Conservation (phyloP, 108 stramenopile genomes). For the Cylindrotheca closterium region DNA sequence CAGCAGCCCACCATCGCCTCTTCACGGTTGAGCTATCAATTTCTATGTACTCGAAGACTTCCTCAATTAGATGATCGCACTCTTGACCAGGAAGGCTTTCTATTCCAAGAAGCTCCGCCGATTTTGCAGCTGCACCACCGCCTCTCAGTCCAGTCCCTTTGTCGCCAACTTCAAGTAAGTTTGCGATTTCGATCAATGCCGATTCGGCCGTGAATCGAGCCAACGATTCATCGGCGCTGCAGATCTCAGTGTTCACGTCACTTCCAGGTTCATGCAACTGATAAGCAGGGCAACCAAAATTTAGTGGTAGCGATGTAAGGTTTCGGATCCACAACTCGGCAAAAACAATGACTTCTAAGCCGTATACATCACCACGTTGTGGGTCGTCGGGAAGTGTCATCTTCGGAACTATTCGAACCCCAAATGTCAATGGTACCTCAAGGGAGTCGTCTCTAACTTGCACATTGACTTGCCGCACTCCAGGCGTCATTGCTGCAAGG, state of each 20-base stretch:
- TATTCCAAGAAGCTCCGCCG: constrained; percentile 24
- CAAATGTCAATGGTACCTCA: constrained; percentile 51
- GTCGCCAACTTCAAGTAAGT: constrained; percentile 62
- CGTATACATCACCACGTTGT: constrained; percentile 16
- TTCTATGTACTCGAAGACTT: constrained; percentile 72
- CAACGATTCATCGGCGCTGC: constrained; percentile 21
- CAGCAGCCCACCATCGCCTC: constrained; percentile 70
- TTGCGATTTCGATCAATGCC: constrained; percentile 67
- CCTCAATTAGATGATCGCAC: constrained; percentile 39
- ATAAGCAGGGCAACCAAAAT: constrained; percentile 54
- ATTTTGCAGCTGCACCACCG: constrained; percentile 23
- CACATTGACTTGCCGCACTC: constrained; percentile 38
- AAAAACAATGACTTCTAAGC: constrained; percentile 56
- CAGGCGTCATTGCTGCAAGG: constrained; percentile 2
- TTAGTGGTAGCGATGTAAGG: constrained; percentile 52
- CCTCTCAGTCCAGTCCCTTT: constrained; percentile 42
- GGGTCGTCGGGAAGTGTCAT: constrained; percentile 27
- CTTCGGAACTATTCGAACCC: constrained; percentile 54
- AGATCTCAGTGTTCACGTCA: background rate
- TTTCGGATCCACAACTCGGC: constrained; percentile 73
- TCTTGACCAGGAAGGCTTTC: constrained; percentile 50
- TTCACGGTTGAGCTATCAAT: constrained; percentile 43
- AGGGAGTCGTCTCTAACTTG: constrained; percentile 35
- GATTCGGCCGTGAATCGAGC: constrained; percentile 59
- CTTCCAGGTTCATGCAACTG: constrained; percentile 28